A percentile compares a stretch with the other conserved stretches of the same genome.
These are phyloP conservation scores for Castanea sativa DNA, from an alignment of 306 rosid genomes.

Conservation along the genomic window DNA sequence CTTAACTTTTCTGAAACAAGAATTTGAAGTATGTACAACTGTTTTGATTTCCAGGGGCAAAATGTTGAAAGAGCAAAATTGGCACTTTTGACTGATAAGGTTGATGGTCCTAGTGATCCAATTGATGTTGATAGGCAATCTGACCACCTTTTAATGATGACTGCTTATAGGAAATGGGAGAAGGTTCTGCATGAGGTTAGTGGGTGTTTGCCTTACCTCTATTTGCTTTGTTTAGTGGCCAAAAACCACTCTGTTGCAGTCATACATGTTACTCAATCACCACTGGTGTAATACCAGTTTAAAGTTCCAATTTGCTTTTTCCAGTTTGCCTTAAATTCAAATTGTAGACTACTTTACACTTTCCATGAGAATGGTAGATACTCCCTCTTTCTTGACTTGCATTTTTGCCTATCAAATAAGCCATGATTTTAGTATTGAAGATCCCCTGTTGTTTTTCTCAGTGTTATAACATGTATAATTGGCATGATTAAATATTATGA, in stretches of 20 bases:
- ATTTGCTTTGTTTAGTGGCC: conserved; percentile 17
- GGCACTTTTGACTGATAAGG: conserved; percentile 61
- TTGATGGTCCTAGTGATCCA: conserved; percentile 52
- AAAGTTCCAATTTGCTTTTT: not conserved
- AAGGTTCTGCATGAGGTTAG: conserved; percentile 68
- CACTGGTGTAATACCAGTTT: not conserved
- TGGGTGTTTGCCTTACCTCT: conserved; percentile 13
- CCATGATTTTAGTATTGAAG: not conserved
- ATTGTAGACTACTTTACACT: not conserved
- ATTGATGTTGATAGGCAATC: conserved; percentile 62
- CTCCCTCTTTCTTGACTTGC: not conserved
- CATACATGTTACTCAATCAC: not conserved
- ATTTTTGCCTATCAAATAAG: not conserved
- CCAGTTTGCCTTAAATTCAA: not conserved
- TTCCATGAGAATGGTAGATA: not conserved
- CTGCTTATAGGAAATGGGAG: conserved; percentile 79
- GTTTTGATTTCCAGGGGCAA: conserved; percentile 59
- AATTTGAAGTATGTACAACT: conserved; percentile 12
- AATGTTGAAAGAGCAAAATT: conserved; percentile 85
- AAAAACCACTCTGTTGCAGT: not conserved
- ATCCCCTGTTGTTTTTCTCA: not conserved
- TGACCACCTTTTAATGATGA: conserved; percentile 83
- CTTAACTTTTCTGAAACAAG: conserved; percentile 19
- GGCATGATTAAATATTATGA: not conserved
- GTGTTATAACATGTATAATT: not conserved